Base-by-base conservation (phyloP, 768 basidiomycete species). In the Kwoniella mangroviensis region DNA sequence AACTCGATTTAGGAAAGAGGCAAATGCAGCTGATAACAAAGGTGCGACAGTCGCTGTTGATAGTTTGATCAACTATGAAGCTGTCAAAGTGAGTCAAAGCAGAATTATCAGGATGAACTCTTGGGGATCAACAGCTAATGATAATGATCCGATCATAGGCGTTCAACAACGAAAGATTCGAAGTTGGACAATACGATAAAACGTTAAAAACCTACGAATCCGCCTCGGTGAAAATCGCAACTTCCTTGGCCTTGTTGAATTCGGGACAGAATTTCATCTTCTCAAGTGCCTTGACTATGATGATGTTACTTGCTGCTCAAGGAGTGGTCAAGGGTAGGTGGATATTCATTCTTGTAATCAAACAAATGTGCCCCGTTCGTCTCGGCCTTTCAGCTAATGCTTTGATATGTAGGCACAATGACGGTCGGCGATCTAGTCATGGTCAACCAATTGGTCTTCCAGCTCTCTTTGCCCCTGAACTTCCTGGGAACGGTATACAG, bases 391-490 rank as follows among this genome's bases (percentile, higher is more conserved):
- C 45, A 62, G 61, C 62, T 68, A 53, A 67, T 55, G 1, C 49
- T n/a, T 34, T 13, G 72, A 21, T 26, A 15, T 26, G 22, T 42
- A 95, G 95, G 94, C 9, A 93, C 92, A 0, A 98, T 99, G 96
- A 97, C 95, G 4, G 88, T 99, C 24, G 97, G 97, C 9, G 97
- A 99, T 78, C 88, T 99, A 15, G 97, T 99, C 75, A 98, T 99
- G 96, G 91, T 97, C 75, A 99, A 99, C 83, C 96, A 98, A 80
- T 87, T 99, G 26, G 94, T 98, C 42, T 99, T 99, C 86, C 97
- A 99, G 79, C 85, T 99, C 0, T 97, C 94, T 0, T 85, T 98
- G 41, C 97, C 97, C 3, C 89, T 99, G 70, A 98, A 98, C 84
- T 99, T 99, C 84, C 85, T 99, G 69, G 97, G 85, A 21, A 93